phyloP scores from a whole-genome alignment of 2,329 filamentous ascomycete species.

The Orbilia blumenaviensis region DNA sequence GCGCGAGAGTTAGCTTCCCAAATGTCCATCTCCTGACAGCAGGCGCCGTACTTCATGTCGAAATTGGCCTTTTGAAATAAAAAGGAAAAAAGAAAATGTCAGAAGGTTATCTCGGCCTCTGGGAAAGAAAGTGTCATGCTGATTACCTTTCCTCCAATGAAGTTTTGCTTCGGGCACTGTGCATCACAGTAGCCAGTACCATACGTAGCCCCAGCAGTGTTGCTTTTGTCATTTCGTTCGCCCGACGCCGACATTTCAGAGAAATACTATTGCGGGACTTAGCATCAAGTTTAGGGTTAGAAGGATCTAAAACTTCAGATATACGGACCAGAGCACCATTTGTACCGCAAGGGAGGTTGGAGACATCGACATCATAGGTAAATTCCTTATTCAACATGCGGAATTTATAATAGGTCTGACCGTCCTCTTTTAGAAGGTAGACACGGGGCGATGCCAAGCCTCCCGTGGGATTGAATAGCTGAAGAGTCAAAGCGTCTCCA shows the following conservation, averaged over 20 bases:
- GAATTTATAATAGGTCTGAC: conserved; percentile 63
- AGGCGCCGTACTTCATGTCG: conserved; percentile 64
- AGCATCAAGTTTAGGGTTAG: not conserved
- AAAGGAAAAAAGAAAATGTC: not conserved
- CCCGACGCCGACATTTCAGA: conserved; percentile 61
- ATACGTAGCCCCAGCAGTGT: conserved; percentile 64
- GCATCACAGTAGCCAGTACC: conserved; percentile 66
- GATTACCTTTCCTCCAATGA: conserved; percentile 59
- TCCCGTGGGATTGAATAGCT: conserved; percentile 45
- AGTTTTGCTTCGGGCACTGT: conserved; percentile 61
- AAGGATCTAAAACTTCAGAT: not conserved
- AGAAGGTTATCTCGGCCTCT: no score
- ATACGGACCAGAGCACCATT: conserved; percentile 59
- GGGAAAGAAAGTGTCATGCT: no score
- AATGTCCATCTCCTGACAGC: conserved; percentile 69
- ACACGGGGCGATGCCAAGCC: conserved; percentile 61
- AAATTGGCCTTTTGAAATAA: conserved; percentile 59
- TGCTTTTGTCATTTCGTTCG: conserved; percentile 57
- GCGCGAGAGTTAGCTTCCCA: conserved; percentile 69
- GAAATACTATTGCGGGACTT: conserved; percentile 57
- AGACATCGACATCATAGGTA: conserved; percentile 63
- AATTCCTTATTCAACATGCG: conserved; percentile 63
- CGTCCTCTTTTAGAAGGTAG: conserved; percentile 63
- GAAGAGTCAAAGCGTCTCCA: conserved; percentile 60
- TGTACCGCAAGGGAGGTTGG: conserved; percentile 61